phyloP scores from a whole-genome alignment of 1,139 yeast species.

The Sugiyamaella paludigena region DNA sequence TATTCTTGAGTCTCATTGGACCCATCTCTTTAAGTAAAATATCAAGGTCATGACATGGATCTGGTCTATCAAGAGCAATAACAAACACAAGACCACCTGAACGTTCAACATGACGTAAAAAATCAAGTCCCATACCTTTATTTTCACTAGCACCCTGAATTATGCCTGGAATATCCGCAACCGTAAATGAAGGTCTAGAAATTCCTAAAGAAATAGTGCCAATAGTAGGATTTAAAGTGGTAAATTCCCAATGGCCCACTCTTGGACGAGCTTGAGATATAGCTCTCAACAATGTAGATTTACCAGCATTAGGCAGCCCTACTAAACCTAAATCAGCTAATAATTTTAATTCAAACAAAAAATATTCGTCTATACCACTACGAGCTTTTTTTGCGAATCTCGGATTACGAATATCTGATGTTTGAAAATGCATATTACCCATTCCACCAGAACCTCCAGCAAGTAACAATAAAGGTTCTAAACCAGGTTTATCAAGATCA shows the following conservation, averaged over 20 bases:
- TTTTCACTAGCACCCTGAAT: constrained; percentile 78
- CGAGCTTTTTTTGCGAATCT: constrained; percentile 82
- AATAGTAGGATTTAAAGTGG: constrained; percentile 86
- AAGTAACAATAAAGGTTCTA: constrained; percentile 61
- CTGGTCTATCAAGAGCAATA: constrained; percentile 60
- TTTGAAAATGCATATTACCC: constrained; percentile 93
- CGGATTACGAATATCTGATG: constrained; percentile 82
- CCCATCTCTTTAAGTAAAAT: constrained; percentile 71
- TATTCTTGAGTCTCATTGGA: constrained; percentile 51
- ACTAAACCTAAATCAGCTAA: constrained; percentile 92
- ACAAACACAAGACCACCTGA: constrained; percentile 89
- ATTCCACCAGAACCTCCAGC: constrained; percentile 92
- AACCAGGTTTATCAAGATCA: constrained; percentile 64
- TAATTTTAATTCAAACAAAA: constrained; percentile 77
- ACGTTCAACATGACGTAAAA: constrained; percentile 86
- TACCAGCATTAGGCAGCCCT: constrained; percentile 96
- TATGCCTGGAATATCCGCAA: constrained; percentile 96
- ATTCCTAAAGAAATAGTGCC: constrained; percentile 77
- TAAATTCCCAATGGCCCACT: constrained; percentile 96
- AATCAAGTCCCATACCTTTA: constrained; percentile 91
- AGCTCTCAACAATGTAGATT: constrained; percentile 83
- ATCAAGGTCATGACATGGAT: constrained; percentile 65
- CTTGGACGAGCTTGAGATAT: constrained; percentile 87
- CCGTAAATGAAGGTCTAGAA: constrained; percentile 72
- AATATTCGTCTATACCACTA: constrained; percentile 59